Evolutionary conservation across 2,329 filamentous ascomycete species (phyloP).

Genomic region (Penicillium occitanis): DNA sequence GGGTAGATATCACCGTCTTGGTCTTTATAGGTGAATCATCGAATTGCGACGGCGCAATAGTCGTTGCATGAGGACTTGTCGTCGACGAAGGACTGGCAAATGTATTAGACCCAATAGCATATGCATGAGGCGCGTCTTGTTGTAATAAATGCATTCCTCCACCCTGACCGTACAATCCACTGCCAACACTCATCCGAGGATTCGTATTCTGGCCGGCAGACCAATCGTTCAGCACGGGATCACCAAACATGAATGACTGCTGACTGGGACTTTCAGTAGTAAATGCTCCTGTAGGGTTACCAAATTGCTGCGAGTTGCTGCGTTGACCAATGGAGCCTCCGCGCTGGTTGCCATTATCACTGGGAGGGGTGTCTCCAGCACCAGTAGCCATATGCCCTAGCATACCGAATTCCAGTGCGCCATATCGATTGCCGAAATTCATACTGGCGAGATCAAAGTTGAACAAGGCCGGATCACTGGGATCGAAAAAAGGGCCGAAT

Average conservation of each 20-base stretch:
- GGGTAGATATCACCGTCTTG: constrained; percentile 43
- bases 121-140: constrained; percentile 55
- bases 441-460: constrained; percentile 94
- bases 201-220: constrained; percentile 35
- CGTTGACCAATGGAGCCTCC: constrained; percentile 44
- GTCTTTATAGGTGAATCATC: constrained; percentile 34
- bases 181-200: constrained; percentile 30
- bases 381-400: constrained; percentile 94
- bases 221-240: constrained; percentile 49
- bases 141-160: constrained; percentile 42
- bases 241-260: constrained; percentile 47
- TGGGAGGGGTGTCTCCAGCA: constrained; percentile 73
- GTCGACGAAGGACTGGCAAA: constrained; percentile 60
- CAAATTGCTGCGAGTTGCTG: constrained; percentile 43
- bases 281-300: constrained; percentile 40
- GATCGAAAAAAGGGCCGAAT: constrained; percentile 72
- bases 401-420: constrained; percentile 93
- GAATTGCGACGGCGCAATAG: constrained; percentile 37
- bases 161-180: constrained; percentile 39
- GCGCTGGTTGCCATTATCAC: constrained; percentile 56
- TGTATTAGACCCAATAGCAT: constrained; percentile 58
- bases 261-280: constrained; percentile 48
- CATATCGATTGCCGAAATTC: constrained; percentile 95
- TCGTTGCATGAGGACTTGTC: constrained; percentile 52
- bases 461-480: constrained; percentile 87